Evolutionary conservation across 768 basidiomycete genomes (phyloP).

Genomic region (Podaxis sp.): DNA sequence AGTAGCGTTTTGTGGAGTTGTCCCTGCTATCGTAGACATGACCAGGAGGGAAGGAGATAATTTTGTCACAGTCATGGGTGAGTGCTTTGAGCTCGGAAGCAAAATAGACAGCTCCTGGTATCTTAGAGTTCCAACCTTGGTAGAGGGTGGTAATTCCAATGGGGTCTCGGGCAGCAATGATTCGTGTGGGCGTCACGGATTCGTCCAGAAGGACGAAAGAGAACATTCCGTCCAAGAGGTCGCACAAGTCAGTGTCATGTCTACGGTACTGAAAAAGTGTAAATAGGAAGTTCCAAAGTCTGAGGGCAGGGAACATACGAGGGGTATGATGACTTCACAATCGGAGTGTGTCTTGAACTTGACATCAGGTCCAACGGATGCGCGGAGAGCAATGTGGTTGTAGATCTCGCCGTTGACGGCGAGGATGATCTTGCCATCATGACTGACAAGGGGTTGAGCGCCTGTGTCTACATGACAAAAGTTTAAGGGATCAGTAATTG

Average conservation of each 20-base stretch:
- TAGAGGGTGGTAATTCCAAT: constrained; percentile 99
- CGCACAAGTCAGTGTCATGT: constrained; percentile 73
- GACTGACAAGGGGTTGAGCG: constrained; percentile 89
- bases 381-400: constrained; percentile 86
- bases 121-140: constrained; percentile 87
- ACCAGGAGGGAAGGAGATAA: constrained; percentile 96
- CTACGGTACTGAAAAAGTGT: constrained; percentile 68
- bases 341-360: constrained; percentile 98
- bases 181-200: constrained; percentile 81
- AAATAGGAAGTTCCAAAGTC: neutral
- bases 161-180: constrained; percentile 96
- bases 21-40: constrained; percentile 92
- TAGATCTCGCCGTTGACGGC: constrained; percentile 99
- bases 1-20: constrained; percentile 79
- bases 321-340: constrained; percentile 93
- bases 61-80: constrained; percentile 87
- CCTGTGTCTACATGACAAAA: constrained; percentile 70
- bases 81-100: constrained; percentile 95
- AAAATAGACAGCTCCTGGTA: constrained; percentile 85
- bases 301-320: constrained; percentile 47
- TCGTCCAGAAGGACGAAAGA: constrained; percentile 96
- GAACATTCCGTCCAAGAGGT: constrained; percentile 95
- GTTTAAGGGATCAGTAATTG: neutral
- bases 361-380: constrained; percentile 57
- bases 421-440: constrained; percentile 81